Evolutionary conservation across 2,329 filamentous ascomycete genomes (phyloP), one percentile per base, ranked within the genome.

Genomic region (Diaporthe batatas): DNA sequence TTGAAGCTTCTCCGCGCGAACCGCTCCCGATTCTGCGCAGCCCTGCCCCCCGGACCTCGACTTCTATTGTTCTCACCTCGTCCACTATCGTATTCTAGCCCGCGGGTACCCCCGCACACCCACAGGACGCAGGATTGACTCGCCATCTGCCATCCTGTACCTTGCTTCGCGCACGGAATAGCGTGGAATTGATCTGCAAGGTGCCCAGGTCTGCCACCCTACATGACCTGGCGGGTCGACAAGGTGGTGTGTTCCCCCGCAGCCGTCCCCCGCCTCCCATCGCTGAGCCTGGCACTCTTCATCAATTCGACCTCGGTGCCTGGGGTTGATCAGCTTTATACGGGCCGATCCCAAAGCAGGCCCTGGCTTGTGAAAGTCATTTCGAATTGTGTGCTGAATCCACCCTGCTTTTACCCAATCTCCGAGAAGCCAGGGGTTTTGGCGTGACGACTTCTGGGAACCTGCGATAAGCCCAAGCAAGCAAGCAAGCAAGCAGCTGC

Each of bases 301-400:
- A 23, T 25, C n/a, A n/a, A 42, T 54, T 59, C 57, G 67, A 69
- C 73, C 73, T 73, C 70, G 73, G 73, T 57, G 71, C 58, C 53
- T 49, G 57, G 58, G 58, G 51, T 36, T 65, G 59, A 67, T 72
- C 71, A 65, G 62, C 53, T 68, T 70, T 64, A 73, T 73, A 72
- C 65, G 16, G 36, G 58, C 39, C 42, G 67, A 70, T 47, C 58
- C 53, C 70, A 72, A 39, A n/a, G 34, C 42, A 14, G 39, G 10
- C 3, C 71, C 34, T 72, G 57, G 73, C 73, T 74, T 74, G 73
- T 74, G 73, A 72, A 72, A 72, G 73, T 72, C 49, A 69, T 44
- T 42, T 57, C 57, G 54, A 58, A 25, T 32, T 67, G 39, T 53
- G 44, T 29, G 44, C 62, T 34, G 44, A 51, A 53, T 34, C 47